Evolutionary conservation across 2,329 filamentous ascomycete genomes (phyloP), one percentile per base, ranked within the genome.

Genomic region (Xylaria sp.): DNA sequence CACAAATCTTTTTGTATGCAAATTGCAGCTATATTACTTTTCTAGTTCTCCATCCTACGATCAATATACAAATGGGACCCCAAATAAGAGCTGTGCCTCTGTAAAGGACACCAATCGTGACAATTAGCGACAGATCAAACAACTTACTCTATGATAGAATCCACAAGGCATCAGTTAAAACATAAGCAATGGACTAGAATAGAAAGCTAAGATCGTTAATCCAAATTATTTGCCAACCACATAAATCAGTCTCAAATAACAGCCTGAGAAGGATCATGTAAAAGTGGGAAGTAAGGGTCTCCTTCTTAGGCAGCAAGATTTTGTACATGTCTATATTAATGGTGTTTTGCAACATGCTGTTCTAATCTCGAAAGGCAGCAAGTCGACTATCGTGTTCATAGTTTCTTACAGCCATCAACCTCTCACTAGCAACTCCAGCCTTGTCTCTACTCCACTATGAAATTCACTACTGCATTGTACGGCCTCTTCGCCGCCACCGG

Each of bases 401-500:
- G 48, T 60, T 56, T 60, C 48, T 60, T 41, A 55, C 57, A 60
- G 13, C 63, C 30, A 56, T 7, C 41, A 65, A 55, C 57, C 39
- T 60, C 48, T 65, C 34, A 53, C 63, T 55, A 30, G 4, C 56
- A 60, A 60, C 56, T 55, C 63, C 48, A 2, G 23, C 56, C 63
- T 57, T 53, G 39, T 23, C 57, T 56, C 32, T 60, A 56, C 39
- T 56, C 30, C 48, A 65, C 39, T 28, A 65, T 65, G 63, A 65
- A 65, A 23, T 5, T 56, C 4, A 65, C 41, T 56, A 6, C 57
- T 60, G 48, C 39, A 55, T 56, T 65, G 39, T 60, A 60, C 63
- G 57, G 57, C 63, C 56, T 65, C 56, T 10, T 65, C 57, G 63
- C 63, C 63, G 57, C 57, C 39, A 56, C n/a, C 28, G 63, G 63